Evolutionary conservation across 768 basidiomycete genomes (phyloP).

Genomic region (Sporobolomyces phaffii): DNA sequence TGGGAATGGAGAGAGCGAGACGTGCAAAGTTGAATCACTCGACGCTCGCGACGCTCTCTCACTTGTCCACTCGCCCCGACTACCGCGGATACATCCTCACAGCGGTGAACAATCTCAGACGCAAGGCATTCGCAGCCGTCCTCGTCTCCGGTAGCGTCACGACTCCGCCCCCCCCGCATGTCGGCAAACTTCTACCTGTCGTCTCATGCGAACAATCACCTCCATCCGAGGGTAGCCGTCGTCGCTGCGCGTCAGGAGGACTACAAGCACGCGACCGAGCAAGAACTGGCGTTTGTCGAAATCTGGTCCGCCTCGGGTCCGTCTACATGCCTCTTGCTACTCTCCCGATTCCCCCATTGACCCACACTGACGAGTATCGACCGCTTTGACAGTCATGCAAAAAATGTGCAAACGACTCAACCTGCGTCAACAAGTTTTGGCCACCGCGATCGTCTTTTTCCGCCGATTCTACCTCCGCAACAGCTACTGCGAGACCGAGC

Average conservation of each 20-base stretch:
- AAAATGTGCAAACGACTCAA: conserved; percentile 76
- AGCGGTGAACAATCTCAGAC: no score
- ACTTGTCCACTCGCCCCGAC: no score
- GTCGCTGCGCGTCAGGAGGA: conserved; percentile 70
- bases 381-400: conserved; percentile 59
- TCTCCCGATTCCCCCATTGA: neutral
- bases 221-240: conserved; percentile 72
- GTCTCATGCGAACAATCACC: conserved; percentile 88
- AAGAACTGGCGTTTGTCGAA: conserved; percentile 72
- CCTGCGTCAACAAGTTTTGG: conserved; percentile 82
- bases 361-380: neutral
- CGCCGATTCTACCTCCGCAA: conserved; percentile 96
- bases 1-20: neutral
- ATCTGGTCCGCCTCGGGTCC: conserved; percentile 54
- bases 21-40: no score
- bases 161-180: conserved; percentile 53
- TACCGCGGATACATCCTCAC: no score
- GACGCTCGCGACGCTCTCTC: no score
- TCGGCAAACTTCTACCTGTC: conserved; percentile 89
- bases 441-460: conserved; percentile 92
- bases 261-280: conserved; percentile 67
- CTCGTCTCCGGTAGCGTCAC: neutral
- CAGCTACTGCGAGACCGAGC: conserved; percentile 85
- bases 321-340: neutral
- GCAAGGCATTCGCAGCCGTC: no score